Percentiles rank a stretch among this genome's conserved stretches.
These are phyloP conservation scores for Thielaviopsis cerberus DNA, from an alignment of 2,329 filamentous ascomycete genomes.

Conservation along the genomic window DNA sequence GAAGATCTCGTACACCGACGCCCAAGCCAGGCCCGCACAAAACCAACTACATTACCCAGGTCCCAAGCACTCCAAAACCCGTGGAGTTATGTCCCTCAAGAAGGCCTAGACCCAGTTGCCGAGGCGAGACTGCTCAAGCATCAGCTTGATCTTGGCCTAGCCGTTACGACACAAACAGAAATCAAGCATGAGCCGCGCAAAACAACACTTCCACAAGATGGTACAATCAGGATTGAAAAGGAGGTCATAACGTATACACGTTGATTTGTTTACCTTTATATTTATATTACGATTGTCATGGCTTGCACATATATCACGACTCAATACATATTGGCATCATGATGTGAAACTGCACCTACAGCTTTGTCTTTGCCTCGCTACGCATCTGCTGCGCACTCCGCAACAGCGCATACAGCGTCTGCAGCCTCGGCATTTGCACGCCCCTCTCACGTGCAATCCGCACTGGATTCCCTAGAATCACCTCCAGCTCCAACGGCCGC, in stretches of 20 bases:
- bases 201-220: not conserved
- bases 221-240: slow-evolving; percentile 4
- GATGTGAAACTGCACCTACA: not conserved
- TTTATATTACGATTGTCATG: too few relatives aligned
- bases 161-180: slow-evolving; percentile 1
- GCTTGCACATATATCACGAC: not conserved
- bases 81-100: slow-evolving; percentile 1
- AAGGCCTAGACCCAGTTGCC: not conserved
- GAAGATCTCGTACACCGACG: not conserved
- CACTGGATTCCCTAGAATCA: slow-evolving; percentile 53
- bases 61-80: not conserved
- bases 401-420: slow-evolving; percentile 47
- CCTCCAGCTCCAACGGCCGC: slow-evolving; percentile 50
- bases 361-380: slow-evolving; percentile 17
- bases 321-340: not conserved
- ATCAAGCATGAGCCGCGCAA: not conserved
- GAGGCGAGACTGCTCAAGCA: slow-evolving; percentile 2
- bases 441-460: slow-evolving; percentile 43
- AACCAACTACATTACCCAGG: not conserved
- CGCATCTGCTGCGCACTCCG: slow-evolving; percentile 40
- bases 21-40: not conserved
- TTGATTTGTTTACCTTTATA: not conserved
- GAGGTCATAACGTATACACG: not conserved
- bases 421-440: slow-evolving; percentile 45
- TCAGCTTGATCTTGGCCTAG: slow-evolving; percentile 5